These are phyloP conservation scores for Mesembryanthemum crystallinum DNA, from an alignment of 148 eudicot species.

Conservation along the genomic window DNA sequence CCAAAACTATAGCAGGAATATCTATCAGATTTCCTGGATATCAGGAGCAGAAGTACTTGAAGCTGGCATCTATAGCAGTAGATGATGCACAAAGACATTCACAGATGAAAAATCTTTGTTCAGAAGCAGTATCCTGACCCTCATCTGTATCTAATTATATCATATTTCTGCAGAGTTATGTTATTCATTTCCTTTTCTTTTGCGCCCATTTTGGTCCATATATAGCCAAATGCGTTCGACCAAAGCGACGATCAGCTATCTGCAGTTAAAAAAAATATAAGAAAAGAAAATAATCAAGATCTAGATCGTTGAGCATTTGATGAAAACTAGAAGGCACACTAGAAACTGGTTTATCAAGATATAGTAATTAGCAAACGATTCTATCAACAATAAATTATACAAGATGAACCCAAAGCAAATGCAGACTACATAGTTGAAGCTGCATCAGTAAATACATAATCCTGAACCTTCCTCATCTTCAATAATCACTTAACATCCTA, in stretches of 20 bases:
- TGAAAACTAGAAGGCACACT: neutral
- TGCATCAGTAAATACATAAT: neutral
- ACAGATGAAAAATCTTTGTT: neutral
- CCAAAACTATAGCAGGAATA: conserved; percentile 23
- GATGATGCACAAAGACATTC: neutral
- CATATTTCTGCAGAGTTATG: neutral
- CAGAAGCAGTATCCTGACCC: neutral
- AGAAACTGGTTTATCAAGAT: neutral
- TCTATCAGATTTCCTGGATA: neutral
- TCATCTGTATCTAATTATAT: neutral
- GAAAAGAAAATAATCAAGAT: neutral
- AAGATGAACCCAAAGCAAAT: neutral
- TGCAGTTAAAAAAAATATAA: conserved; percentile 31
- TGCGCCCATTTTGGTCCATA: conserved; percentile 94
- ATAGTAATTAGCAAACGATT: neutral
- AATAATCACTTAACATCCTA: neutral
- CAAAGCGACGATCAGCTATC: conserved; percentile 88
- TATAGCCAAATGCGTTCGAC: conserved; percentile 84
- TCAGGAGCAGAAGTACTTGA: neutral
- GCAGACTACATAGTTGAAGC: neutral
- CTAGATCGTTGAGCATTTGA: neutral
- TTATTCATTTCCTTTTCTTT: conserved; percentile 48
- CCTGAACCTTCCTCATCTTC: neutral
- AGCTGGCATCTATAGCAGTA: neutral
- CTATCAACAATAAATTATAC: neutral